phyloP scores from a whole-genome alignment of 371 early-diverging fungal genomes.

The Amoeboaphelidium protococcarum region DNA sequence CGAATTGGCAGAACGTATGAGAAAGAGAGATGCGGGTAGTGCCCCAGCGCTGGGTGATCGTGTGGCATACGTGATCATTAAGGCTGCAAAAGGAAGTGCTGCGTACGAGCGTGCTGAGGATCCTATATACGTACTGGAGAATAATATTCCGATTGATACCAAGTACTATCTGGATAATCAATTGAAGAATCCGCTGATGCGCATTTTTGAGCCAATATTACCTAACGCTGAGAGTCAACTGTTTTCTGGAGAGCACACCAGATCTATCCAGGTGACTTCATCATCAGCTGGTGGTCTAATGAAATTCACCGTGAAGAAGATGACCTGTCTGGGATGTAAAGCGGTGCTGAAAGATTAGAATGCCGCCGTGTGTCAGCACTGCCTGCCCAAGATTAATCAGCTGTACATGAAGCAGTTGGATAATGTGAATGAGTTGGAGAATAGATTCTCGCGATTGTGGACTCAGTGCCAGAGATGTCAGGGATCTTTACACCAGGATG shows the following conservation, averaged over 20 bases:
- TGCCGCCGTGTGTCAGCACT: constrained; percentile 56
- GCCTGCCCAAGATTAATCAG: constrained; percentile 39
- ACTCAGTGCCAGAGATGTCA: constrained; percentile 98
- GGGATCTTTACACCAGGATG: constrained; percentile 84
- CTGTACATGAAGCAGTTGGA: constrained; percentile 38
- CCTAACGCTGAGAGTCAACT: constrained; percentile 49
- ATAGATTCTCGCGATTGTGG: constrained; percentile 72
- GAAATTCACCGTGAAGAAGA: constrained; percentile 71
- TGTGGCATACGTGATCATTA: constrained; percentile 96
- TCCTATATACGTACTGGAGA: constrained; percentile 93
- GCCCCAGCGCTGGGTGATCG: constrained; percentile 95
- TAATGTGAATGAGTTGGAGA: constrained; percentile 38
- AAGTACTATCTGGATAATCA: constrained; percentile 98
- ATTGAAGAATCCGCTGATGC: constrained; percentile 76
- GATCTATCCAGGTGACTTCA: constrained; percentile 56
- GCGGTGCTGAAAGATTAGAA: constrained; percentile 43
- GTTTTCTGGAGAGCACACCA: constrained; percentile 76
- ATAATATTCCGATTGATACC: constrained; percentile 96
- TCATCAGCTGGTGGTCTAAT: constrained; percentile 73
- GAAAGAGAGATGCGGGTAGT: constrained; percentile 78
- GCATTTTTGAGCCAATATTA: constrained; percentile 97
- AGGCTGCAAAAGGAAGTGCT: constrained; percentile 64
- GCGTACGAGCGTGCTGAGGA: constrained; percentile 98
- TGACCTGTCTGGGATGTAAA: constrained; percentile 86
- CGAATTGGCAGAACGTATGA: constrained; percentile 89